Evolutionary conservation across 1,139 yeast species (phyloP).

Genomic region (Sugiyamaella castrensis): DNA sequence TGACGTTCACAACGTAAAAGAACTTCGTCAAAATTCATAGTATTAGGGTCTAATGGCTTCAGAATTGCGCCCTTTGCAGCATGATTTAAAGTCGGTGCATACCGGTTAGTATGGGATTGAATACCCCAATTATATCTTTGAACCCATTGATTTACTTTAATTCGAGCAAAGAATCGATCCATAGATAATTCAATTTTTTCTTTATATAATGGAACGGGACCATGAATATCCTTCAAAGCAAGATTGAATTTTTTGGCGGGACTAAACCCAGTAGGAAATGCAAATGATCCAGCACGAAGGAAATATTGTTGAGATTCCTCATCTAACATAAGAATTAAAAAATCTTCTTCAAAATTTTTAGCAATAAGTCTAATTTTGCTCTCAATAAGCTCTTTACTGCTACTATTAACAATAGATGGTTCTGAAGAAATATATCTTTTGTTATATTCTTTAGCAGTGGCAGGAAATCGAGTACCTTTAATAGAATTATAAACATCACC

Average conservation of each 20-base stretch:
- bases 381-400: conserved; percentile 22
- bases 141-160: conserved; percentile 52
- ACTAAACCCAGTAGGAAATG: conserved; percentile 74
- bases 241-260: conserved; percentile 52
- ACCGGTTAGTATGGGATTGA: conserved; percentile 53
- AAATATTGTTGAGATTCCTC: conserved; percentile 55
- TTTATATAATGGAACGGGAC: conserved; percentile 61
- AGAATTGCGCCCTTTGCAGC: conserved; percentile 36
- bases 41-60: conserved; percentile 42
- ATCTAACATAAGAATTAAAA: conserved; percentile 56
- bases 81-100: conserved; percentile 52
- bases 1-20: conserved; percentile 64
- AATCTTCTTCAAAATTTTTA: conserved; percentile 63
- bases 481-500: conserved; percentile 26
- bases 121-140: conserved; percentile 62
- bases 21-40: conserved; percentile 54
- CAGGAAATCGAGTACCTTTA: conserved; percentile 25
- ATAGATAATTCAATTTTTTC: conserved; percentile 54
- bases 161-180: conserved; percentile 57
- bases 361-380: conserved; percentile 46
- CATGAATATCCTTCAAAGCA: conserved; percentile 47
- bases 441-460: conserved; percentile 11
- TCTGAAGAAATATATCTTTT: conserved; percentile 7
- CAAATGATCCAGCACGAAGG: conserved; percentile 61
- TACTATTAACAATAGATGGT: conserved; percentile 1